Evolutionary conservation across 495 filamentous ascomycete species (phyloP).

Genomic region (Rostrohypoxylon terebratum): DNA sequence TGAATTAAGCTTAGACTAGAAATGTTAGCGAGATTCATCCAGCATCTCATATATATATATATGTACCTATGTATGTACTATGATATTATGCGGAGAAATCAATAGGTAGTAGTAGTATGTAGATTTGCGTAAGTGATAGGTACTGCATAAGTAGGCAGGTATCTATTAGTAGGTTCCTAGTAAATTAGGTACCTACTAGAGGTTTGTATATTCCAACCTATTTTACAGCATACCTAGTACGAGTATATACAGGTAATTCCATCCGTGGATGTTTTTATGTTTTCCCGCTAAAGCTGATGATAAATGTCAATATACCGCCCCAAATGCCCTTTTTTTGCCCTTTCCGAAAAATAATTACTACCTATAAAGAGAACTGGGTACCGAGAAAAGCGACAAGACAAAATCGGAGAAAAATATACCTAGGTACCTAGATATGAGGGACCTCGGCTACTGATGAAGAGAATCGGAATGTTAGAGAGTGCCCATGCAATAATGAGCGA

Average conservation of each 20-base stretch:
- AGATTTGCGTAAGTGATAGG: no score
- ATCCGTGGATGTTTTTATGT: no score
- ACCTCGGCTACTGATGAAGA: neutral
- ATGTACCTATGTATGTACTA: no score
- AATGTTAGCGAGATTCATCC: neutral
- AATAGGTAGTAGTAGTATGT: no score
- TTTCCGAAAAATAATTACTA: slow-evolving; percentile 18
- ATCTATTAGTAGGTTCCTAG: no score
- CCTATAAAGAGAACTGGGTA: slow-evolving; percentile 6
- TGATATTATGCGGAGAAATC: no score
- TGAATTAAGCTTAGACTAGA: neutral
- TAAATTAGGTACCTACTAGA: neutral
- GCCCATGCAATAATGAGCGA: no score
- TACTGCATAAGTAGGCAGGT: no score
- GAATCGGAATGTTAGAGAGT: neutral
- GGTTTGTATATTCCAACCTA: neutral
- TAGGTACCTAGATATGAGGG: no score
- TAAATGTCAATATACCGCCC: slow-evolving; percentile 12
- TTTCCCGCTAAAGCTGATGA: slow-evolving; percentile 26
- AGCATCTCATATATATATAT: neutral
- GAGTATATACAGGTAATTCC: neutral
- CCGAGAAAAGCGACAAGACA: neutral
- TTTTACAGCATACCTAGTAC: neutral
- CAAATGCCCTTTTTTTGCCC: slow-evolving; percentile 6
- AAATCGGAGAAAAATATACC: no score